Conservation (phyloP, 1,284 basidiomycete genomes). For the Cystobasidium sp. region DNA sequence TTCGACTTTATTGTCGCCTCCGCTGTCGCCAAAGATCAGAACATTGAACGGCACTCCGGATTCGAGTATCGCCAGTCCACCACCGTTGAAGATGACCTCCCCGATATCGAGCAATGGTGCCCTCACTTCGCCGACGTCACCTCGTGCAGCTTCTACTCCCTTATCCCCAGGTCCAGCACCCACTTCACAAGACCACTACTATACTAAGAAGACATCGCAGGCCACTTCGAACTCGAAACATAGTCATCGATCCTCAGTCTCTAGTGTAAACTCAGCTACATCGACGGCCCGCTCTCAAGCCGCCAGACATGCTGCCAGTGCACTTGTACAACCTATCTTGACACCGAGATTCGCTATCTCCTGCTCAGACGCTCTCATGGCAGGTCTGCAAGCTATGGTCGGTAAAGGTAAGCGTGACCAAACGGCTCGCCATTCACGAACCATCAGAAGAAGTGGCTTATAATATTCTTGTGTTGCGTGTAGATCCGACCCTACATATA, state of each 20-base stretch:
- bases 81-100: not conserved
- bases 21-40: conserved; percentile 6
- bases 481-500: conserved; percentile 66
- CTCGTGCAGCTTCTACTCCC: not conserved
- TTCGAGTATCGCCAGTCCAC: conserved; percentile 1
- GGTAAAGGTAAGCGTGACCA: conserved; percentile 7
- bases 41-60: not conserved
- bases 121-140: not conserved
- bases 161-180: not conserved
- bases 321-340: conserved; percentile 82
- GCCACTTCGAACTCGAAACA: not conserved
- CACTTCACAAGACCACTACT: not conserved
- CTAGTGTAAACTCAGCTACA: conserved; percentile 4
- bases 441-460: too few relatives aligned
- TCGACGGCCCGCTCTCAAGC: conserved; percentile 35
- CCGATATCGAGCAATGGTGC: not conserved
- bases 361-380: conserved; percentile 77
- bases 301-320: conserved; percentile 40
- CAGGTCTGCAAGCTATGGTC: conserved; percentile 66
- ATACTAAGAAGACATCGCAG: not conserved
- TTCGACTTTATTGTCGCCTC: conserved; percentile 9
- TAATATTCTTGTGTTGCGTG: not conserved
- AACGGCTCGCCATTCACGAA: not conserved
- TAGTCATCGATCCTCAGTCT: conserved; percentile 14
- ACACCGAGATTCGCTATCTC: conserved; percentile 95